A percentile compares a stretch with the other conserved stretches of the same genome.
Evolutionary conservation across 164 flowering plant species (phyloP).

Genomic region (Saururus chinensis): DNA sequence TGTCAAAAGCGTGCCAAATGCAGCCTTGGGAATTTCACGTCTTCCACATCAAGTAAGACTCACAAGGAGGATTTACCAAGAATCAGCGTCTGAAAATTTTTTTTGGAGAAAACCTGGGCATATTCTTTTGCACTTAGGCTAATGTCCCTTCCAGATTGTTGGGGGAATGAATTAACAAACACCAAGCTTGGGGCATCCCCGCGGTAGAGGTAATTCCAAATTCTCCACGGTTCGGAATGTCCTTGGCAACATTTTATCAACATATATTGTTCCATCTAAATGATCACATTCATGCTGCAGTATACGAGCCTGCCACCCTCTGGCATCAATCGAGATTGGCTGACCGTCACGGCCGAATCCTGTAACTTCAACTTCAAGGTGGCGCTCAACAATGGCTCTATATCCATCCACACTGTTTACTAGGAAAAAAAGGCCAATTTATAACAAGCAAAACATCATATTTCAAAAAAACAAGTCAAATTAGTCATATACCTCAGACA

Average conservation of each 20-base stretch:
- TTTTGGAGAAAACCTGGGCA: neutral
- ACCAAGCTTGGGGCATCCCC: constrained; percentile 67
- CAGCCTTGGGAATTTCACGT: too few relatives aligned
- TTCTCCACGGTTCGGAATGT: constrained; percentile 73
- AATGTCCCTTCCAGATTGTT: neutral
- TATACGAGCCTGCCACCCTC: constrained; percentile 95
- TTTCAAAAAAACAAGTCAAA: neutral
- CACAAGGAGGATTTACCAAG: neutral
- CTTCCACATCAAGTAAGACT: too few relatives aligned
- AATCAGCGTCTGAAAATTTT: neutral
- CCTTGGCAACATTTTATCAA: constrained; percentile 73
- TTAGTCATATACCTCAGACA: constrained; percentile 59
- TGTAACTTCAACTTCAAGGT: constrained; percentile 68
- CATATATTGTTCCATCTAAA: constrained; percentile 82
- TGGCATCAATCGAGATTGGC: constrained; percentile 58
- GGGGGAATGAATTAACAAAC: constrained; percentile 14
- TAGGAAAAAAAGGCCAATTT: neutral
- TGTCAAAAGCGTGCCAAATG: neutral
- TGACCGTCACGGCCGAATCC: constrained; percentile 66
- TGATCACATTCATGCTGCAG: constrained; percentile 94
- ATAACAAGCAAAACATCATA: neutral
- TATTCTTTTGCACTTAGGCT: neutral
- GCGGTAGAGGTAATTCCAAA: constrained; percentile 75
- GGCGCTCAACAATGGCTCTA: constrained; percentile 77
- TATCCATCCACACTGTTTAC: constrained; percentile 75